Evolutionary conservation across 495 filamentous ascomycete genomes (phyloP).

Genomic region (Cercophora scortea): DNA sequence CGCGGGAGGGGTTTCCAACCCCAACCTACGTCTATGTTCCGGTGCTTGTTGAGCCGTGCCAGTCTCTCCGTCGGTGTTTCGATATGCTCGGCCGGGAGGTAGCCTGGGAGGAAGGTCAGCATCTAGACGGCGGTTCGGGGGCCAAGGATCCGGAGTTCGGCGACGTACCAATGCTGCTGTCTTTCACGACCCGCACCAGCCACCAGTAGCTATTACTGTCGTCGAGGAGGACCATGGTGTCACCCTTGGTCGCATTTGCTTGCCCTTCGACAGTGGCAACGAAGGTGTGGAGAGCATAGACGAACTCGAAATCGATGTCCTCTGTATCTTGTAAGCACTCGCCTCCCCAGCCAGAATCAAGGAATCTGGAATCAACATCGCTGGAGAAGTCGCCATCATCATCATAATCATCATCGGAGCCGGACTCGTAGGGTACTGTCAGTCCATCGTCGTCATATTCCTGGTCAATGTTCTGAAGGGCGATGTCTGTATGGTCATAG

Average conservation of each 20-base stretch:
- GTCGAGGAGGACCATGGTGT: conserved; percentile 99
- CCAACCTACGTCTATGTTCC: conserved; percentile 84
- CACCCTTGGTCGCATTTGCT: conserved; percentile 95
- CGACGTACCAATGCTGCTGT: conserved; percentile 84
- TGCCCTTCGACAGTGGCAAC: conserved; percentile 96
- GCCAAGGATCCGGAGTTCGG: background rate
- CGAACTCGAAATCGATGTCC: conserved; percentile 99
- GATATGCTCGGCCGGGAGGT: conserved; percentile 95
- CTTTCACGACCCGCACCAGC: conserved; percentile 94
- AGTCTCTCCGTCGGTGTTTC: conserved; percentile 95
- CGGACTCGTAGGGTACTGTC: conserved; percentile 27
- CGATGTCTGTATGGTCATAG: background rate
- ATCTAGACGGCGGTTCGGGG: background rate
- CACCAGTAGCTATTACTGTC: conserved; percentile 99
- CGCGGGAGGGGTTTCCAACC: background rate
- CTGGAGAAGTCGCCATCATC: conserved; percentile 35
- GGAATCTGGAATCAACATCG: conserved; percentile 46
- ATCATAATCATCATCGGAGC: conserved; percentile 32
- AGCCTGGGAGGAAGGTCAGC: conserved; percentile 50
- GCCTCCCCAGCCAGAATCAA: conserved; percentile 63
- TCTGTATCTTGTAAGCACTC: conserved; percentile 80
- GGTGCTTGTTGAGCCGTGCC: conserved; percentile 91
- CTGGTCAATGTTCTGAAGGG: conserved; percentile 3
- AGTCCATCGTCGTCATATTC: conserved; percentile 4
- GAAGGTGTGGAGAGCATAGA: conserved; percentile 97